These are phyloP conservation scores for Ustilago curta DNA, from an alignment of 1,284 basidiomycete genomes.

Conservation along the genomic window DNA sequence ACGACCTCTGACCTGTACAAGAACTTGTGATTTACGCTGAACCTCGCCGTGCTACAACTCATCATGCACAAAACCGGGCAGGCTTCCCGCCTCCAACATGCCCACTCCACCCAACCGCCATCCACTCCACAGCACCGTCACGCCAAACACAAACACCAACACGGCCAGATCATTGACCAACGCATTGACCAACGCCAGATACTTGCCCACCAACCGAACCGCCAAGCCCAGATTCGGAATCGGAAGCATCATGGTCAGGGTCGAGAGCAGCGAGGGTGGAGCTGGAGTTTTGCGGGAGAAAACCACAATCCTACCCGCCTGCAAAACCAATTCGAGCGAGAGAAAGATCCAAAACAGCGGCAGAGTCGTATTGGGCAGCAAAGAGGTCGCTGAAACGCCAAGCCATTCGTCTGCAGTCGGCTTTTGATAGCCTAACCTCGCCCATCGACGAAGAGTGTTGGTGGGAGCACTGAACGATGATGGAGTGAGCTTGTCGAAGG, in stretches of 20 bases:
- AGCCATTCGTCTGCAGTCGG: conserved; percentile 32
- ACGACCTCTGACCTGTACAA: not conserved
- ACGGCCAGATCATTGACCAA: conserved; percentile 54
- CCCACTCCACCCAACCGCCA: conserved; percentile 32
- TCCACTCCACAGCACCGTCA: conserved; percentile 42
- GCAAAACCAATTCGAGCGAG: conserved; percentile 59
- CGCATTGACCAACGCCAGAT: conserved; percentile 41
- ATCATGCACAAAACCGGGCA: conserved; percentile 19
- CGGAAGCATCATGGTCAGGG: conserved; percentile 34
- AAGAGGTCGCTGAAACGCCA: not conserved
- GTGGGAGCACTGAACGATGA: not conserved
- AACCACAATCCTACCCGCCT: conserved; percentile 53
- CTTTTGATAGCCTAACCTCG: conserved; percentile 53
- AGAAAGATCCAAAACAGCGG: conserved; percentile 68
- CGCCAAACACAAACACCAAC: conserved; percentile 57
- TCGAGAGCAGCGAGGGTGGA: conserved; percentile 36
- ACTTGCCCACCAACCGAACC: conserved; percentile 30
- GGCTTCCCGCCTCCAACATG: conserved; percentile 12
- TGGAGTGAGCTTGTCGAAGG: conserved; percentile 13
- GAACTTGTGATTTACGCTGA: not conserved
- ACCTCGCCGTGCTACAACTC: conserved; percentile 26
- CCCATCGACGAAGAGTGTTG: conserved; percentile 52
- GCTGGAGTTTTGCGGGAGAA: conserved; percentile 41
- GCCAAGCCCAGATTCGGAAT: conserved; percentile 39
- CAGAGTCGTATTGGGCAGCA: conserved; percentile 4